Conservation (phyloP, 768 basidiomycete genomes). For the Rhizopogon roseolus region DNA sequence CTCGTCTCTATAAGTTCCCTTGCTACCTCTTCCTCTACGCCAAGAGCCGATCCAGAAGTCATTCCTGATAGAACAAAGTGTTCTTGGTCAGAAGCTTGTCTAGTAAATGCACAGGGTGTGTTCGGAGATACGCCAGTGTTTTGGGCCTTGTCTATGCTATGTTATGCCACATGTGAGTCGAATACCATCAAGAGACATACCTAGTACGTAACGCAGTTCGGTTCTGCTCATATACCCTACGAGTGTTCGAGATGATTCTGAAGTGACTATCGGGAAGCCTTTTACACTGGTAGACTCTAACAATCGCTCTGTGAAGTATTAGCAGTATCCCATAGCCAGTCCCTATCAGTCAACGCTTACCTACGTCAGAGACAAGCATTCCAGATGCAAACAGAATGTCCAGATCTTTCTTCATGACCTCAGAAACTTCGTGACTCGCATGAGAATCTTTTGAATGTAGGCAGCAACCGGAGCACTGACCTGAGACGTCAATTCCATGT, state of each 20-base stretch:
- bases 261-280: conserved; percentile 86
- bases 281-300: conserved; percentile 73
- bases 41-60: conserved; percentile 45
- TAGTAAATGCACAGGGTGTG: conserved; percentile 69
- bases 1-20: conserved; percentile 61
- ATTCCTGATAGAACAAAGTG: conserved; percentile 40
- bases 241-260: conserved; percentile 54
- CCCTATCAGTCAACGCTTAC: conserved; percentile 42
- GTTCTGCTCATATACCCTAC: conserved; percentile 86
- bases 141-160: conserved; percentile 60
- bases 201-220: conserved; percentile 82
- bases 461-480: conserved; percentile 37
- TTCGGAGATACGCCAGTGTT: conserved; percentile 56
- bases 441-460: neutral
- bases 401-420: conserved; percentile 85
- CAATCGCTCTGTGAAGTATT: conserved; percentile 50
- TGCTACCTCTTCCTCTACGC: conserved; percentile 64
- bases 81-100: conserved; percentile 44
- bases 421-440: conserved; percentile 52
- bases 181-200: conserved; percentile 32
- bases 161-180: neutral
- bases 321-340: neutral
- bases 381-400: conserved; percentile 69
- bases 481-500: conserved; percentile 84
- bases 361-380: conserved; percentile 72